These are phyloP conservation scores for Arctium minus DNA, from an alignment of 129 eudicot species.

Conservation along the genomic window DNA sequence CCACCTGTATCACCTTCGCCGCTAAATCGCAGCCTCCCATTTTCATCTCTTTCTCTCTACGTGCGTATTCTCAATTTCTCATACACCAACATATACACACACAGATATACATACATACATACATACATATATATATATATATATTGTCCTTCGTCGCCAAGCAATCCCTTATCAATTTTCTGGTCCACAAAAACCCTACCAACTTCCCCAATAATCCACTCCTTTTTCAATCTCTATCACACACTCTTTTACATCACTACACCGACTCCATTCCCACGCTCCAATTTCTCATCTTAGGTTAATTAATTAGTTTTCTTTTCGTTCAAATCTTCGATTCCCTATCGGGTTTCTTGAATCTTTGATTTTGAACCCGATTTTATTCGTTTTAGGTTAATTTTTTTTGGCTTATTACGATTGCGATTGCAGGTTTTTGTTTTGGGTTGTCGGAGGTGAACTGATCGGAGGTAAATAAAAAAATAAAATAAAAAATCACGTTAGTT, in stretches of 20 bases:
- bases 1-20: conserved; percentile 20
- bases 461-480: conserved; percentile 18
- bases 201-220: conserved; percentile 23
- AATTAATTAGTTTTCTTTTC: not conserved
- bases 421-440: conserved; percentile 21
- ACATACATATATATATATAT: not conserved
- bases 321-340: not conserved
- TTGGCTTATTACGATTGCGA: conserved; percentile 32
- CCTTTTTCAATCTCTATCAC: conserved; percentile 2
- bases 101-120: not conserved
- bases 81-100: not conserved
- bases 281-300: not conserved
- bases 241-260: conserved; percentile 15
- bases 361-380: not conserved
- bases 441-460: conserved; percentile 18
- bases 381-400: not conserved
- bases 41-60: conserved; percentile 19
- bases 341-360: conserved; percentile 10
- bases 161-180: conserved; percentile 28
- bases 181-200: conserved; percentile 59
- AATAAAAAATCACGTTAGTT: conserved; percentile 28
- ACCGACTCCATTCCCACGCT: conserved; percentile 8
- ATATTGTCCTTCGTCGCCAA: conserved; percentile 32
- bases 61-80: not conserved
- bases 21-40: conserved; percentile 22